Evolutionary conservation across 371 early-diverging fungal genomes (phyloP), one percentile per base, ranked within the genome.

Genomic region (Mortierella sp.): DNA sequence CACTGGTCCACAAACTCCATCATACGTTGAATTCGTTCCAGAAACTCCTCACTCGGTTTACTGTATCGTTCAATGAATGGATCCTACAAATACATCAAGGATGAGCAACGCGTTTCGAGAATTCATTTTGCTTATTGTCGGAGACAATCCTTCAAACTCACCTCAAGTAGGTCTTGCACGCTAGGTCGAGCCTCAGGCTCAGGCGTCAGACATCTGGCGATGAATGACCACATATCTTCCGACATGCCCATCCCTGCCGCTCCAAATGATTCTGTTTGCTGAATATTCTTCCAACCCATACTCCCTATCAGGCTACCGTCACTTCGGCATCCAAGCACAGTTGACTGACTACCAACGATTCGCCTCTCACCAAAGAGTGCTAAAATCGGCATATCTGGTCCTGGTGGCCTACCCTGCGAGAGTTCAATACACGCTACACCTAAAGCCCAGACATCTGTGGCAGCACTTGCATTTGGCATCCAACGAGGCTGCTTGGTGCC

Each of bases 391-490:
- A 64, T 68, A n/a, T 63, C 71, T 42, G 76, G 72, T 34, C 68
- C 32, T 7, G 83, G 83, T 2, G 78, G 66, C 2, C 54, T 59
- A n/a, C 79, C 77, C 19, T 83, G 75, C 6, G 71, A 72, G 45
- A 76, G 51, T 40, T 82, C 84, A 45, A 84, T 83, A 17, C 72
- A 70, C 2, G 92, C 89, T 47, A 92, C 88, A 3, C 92, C 92
- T 10, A 92, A 59, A 2, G 88, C 86, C 92, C 92, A 92, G 26
- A 91, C 85, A 66, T 92, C 92, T 2, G 88, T 89, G 12, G 70
- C 76, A 7, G 78, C 69, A 26, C 88, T 86, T 3, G 78, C 78
- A 2, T 61, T 65, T 26, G 77, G 81, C 86, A 88, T 53, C 56
- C 69, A 66, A 37, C 10, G 54, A 26, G 6, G 19, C 22, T 40